phyloP scores from a whole-genome alignment of 805 yeast species.

The Kuraishia cidri region DNA sequence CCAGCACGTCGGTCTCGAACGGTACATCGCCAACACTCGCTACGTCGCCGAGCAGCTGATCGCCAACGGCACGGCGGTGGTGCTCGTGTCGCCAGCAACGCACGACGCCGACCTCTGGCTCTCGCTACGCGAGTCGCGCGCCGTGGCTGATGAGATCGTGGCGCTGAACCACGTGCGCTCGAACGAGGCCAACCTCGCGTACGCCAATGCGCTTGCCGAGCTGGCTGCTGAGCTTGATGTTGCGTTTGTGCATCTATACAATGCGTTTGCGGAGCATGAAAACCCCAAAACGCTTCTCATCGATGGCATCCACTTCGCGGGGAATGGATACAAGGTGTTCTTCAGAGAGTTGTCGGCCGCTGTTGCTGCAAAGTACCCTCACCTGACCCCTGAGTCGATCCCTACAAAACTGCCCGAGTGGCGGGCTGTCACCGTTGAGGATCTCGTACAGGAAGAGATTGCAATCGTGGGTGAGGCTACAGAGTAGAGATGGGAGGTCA shows the following conservation, averaged over 20 bases:
- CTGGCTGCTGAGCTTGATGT: conserved; percentile 36
- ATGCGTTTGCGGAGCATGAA: conserved; percentile 24
- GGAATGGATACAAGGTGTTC: conserved; percentile 26
- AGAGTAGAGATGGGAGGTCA: no score
- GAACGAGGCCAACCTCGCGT: conserved; percentile 32
- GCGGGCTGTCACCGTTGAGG: conserved; percentile 6
- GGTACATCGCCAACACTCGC: conserved; percentile 37
- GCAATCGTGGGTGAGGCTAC: no score
- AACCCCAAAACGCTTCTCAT: conserved; percentile 14
- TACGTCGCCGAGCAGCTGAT: conserved; percentile 29
- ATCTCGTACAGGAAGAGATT: no score
- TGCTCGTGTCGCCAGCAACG: conserved; percentile 57
- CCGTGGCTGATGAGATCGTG: conserved; percentile 10
- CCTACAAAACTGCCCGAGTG: conserved; percentile 13
- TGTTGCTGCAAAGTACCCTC: conserved; percentile 25
- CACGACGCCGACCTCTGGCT: conserved; percentile 37
- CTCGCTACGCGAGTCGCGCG: conserved; percentile 15
- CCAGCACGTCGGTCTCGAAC: conserved; percentile 28
- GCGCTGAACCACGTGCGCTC: conserved; percentile 33
- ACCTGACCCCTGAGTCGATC: conserved; percentile 11
- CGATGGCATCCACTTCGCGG: conserved; percentile 40
- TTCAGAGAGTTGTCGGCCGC: conserved; percentile 21
- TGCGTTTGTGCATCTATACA: conserved; percentile 51
- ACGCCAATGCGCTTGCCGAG: conserved; percentile 39
- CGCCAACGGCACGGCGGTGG: conserved; percentile 34